A percentile compares a stretch with the other conserved stretches of the same genome.
Conservation (phyloP, 2,329 filamentous ascomycete species). For the Onygena corvina region DNA sequence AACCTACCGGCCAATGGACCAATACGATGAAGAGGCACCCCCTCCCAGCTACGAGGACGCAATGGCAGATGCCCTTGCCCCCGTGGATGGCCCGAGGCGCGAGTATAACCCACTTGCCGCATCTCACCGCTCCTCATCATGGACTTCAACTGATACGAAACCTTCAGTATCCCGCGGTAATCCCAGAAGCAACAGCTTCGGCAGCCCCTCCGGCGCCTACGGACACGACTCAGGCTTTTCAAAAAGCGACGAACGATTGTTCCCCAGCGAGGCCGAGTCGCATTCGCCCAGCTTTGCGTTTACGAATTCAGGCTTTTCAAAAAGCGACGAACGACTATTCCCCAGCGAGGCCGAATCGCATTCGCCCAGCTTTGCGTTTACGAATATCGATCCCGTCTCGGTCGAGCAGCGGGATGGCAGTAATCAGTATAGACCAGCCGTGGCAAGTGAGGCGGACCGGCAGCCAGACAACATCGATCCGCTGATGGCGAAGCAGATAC, state of each 20-base stretch:
- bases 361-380: not conserved
- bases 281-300: not conserved
- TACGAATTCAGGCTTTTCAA: conserved; percentile 14
- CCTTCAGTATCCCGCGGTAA: conserved; percentile 21
- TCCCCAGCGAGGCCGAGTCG: conserved; percentile 11
- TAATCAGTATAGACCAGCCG: not conserved
- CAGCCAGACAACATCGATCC: not conserved
- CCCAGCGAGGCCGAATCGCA: conserved; percentile 9
- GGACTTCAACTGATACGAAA: conserved; percentile 28
- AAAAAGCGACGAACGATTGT: conserved; percentile 22
- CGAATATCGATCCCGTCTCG: not conserved
- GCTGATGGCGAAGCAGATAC: not conserved
- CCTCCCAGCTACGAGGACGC: conserved; percentile 93
- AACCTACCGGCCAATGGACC: conserved; percentile 16
- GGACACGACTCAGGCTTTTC: conserved; percentile 12
- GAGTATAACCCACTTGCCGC: conserved; percentile 37
- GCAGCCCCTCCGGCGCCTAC: not conserved
- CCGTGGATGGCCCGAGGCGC: conserved; percentile 56
- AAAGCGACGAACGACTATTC: conserved; percentile 21
- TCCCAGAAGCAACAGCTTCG: conserved; percentile 8
- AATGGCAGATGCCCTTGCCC: conserved; percentile 64
- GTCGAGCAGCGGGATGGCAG: not conserved
- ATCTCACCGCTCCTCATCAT: conserved; percentile 11
- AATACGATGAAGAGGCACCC: conserved; percentile 50
- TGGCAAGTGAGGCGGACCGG: not conserved